phyloP scores from a whole-genome alignment of 306 rosid species.

The Cucurbita moschata region DNA sequence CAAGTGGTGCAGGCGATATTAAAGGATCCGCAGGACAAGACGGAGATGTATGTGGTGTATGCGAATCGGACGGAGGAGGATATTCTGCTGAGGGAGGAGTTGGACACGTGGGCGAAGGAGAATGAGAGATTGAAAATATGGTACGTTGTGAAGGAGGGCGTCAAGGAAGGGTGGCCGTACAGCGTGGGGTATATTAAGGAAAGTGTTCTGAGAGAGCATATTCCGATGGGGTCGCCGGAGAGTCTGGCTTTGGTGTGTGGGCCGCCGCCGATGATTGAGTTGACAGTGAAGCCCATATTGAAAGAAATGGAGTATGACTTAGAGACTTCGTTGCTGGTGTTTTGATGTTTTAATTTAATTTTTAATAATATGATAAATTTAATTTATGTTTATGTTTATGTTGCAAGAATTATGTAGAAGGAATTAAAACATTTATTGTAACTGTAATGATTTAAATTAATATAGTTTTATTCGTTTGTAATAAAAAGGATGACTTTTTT shows the following conservation, averaged over 20 bases:
- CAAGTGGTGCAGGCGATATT: slow-evolving; percentile 62
- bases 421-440: no score
- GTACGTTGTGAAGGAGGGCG: slow-evolving; percentile 52
- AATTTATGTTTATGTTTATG: no score
- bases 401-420: no score
- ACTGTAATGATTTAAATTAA: no score
- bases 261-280: slow-evolving; percentile 70
- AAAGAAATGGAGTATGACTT: slow-evolving; percentile 53
- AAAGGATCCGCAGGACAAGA: slow-evolving; percentile 49
- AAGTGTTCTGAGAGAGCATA: slow-evolving; percentile 39
- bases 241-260: slow-evolving; percentile 67
- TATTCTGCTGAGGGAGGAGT: slow-evolving; percentile 51
- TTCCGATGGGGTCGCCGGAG: slow-evolving; percentile 30
- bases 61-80: slow-evolving; percentile 70
- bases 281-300: slow-evolving; percentile 48
- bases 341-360: slow-evolving; percentile 11
- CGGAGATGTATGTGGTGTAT: slow-evolving; percentile 59
- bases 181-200: slow-evolving; percentile 53
- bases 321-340: slow-evolving; percentile 35
- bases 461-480: no score
- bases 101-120: slow-evolving; percentile 51
- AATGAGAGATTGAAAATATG: slow-evolving; percentile 45
- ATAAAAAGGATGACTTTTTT: no score
- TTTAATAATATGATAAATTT: no score
- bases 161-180: slow-evolving; percentile 50